phyloP scores from a whole-genome alignment of 2,329 filamentous ascomycete species.

The Colletotrichum sublineola region DNA sequence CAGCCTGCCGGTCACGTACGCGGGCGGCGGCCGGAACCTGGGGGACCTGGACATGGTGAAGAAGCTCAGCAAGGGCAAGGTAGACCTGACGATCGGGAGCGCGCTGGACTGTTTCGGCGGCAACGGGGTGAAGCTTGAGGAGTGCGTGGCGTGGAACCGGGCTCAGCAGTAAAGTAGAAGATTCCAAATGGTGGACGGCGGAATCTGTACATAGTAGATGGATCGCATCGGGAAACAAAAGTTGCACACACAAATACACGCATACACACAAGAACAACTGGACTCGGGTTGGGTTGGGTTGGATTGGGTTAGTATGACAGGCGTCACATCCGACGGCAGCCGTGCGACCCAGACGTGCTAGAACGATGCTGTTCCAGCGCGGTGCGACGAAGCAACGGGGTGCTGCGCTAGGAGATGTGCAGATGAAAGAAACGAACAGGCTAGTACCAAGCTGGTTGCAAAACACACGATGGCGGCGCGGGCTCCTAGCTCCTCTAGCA shows the following conservation, averaged over 20 bases:
- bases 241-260: background rate
- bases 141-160: constrained; percentile 90
- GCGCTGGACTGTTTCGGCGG: constrained; percentile 97
- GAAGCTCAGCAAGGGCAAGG: constrained; percentile 80
- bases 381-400: constrained; percentile 32
- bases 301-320: constrained; percentile 31
- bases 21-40: constrained; percentile 88
- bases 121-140: constrained; percentile 84
- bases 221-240: constrained; percentile 16
- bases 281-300: constrained; percentile 9
- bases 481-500: background rate
- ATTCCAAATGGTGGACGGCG: background rate
- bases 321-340: constrained; percentile 31
- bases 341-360: constrained; percentile 28
- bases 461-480: background rate
- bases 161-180: constrained; percentile 51
- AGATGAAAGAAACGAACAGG: constrained; percentile 7
- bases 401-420: constrained; percentile 22
- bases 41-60: constrained; percentile 88
- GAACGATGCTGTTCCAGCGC: constrained; percentile 2
- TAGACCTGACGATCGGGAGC: constrained; percentile 96
- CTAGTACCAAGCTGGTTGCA: background rate
- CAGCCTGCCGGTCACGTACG: constrained; percentile 93
- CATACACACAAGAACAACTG: background rate
- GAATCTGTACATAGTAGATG: constrained; percentile 1